These are phyloP conservation scores for Erodium texanum DNA, from an alignment of 441 rosid species.

Conservation along the genomic window DNA sequence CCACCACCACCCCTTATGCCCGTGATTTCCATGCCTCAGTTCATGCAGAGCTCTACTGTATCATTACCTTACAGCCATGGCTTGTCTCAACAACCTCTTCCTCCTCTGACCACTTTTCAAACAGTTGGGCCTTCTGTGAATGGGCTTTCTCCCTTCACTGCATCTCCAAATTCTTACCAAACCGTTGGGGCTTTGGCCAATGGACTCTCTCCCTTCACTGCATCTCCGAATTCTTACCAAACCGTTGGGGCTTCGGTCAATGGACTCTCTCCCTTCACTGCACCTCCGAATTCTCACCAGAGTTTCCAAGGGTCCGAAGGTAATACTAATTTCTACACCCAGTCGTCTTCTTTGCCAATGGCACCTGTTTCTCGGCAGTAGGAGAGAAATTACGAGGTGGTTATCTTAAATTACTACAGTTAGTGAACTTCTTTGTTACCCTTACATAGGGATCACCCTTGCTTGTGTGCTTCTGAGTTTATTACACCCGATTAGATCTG, in stretches of 20 bases:
- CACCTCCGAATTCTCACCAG: neutral
- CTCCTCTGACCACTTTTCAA: neutral
- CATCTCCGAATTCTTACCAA: too few relatives aligned
- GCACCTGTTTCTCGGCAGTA: too few relatives aligned
- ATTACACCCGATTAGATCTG: neutral
- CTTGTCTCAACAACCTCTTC: slow-evolving; percentile 12
- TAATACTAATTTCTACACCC: neutral
- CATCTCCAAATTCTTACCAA: too few relatives aligned
- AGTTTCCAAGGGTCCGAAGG: neutral
- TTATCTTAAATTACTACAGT: neutral
- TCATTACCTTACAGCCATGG: slow-evolving; percentile 40
- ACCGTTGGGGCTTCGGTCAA: neutral
- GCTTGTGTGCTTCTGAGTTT: neutral
- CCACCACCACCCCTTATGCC: slow-evolving; percentile 45
- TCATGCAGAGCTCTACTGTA: slow-evolving; percentile 19
- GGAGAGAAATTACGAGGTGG: neutral
- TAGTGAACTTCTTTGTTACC: neutral
- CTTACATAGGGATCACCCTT: too few relatives aligned
- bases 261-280: neutral
- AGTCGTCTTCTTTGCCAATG: neutral
- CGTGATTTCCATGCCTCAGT: slow-evolving; percentile 29
- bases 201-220: too few relatives aligned
- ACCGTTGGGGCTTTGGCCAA: neutral
- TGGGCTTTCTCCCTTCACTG: too few relatives aligned
- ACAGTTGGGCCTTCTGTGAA: too few relatives aligned